Base-by-base conservation (phyloP, 495 filamentous ascomycete species). In the Aspergillus nidulans region DNA sequence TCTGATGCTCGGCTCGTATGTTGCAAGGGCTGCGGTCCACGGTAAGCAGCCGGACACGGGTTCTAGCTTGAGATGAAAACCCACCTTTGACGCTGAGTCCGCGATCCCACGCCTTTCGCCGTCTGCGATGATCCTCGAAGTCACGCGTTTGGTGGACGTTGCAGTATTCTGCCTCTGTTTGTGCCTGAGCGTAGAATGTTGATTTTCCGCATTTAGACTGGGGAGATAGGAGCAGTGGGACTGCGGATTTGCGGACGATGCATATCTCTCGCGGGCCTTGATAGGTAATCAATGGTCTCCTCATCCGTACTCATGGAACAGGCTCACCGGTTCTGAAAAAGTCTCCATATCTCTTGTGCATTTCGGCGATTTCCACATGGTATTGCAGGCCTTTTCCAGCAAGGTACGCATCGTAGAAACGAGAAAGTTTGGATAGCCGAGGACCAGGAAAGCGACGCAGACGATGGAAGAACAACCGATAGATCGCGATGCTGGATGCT, bases 361-460 rank as follows among this genome's bases (percentile, higher is more conserved):
- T 23, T 23, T 49, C 57, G 25, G 47, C 23, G 7, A 64, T 28
- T 24, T 61, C 56, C 10, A 55, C 45, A 46, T 59, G 18, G 21
- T 62, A 59, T 38, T 62, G 59, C 0, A 59, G 15, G 15, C 51
- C 52, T 30, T 49, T 51, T n/a, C 36, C 53, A 0, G 53, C 52
- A 1, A 63, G 49, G 24, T 34, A 56, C 3, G 53, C 49, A 38
- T 51, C 40, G 15, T 57, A 57, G 38, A 63, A 63, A 3, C 53
- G 44, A 10, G 49, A 50, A 6, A 57, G 30, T 25, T 56, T 59
- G 21, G 60, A 56, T 8, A 45, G 32, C 18, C 44, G 15, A 3
- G 78, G 74, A 0, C 77, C 78, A 4, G 71, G 73, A 52, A 78
- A 79, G 19, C 54, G 50, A 16, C 68, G 56, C 0, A 79, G 63